A percentile compares a stretch with the other conserved stretches of the same genome.
Evolutionary conservation across 2,329 filamentous ascomycete genomes (phyloP).

Genomic region (Periconia macrospinosa): DNA sequence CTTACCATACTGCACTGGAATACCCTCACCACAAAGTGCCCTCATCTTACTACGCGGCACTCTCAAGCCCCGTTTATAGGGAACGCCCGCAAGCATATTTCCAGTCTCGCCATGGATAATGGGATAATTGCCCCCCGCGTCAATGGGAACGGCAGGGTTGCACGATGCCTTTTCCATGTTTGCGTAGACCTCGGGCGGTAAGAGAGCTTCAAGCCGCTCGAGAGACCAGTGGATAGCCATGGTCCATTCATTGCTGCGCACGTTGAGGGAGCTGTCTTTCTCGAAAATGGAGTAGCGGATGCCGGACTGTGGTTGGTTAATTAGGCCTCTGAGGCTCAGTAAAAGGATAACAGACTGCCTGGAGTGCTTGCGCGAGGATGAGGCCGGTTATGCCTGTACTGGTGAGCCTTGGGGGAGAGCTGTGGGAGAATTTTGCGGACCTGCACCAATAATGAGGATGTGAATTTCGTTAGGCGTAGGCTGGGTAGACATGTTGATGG

Average conservation of each 20-base stretch:
- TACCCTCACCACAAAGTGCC: slow-evolving; percentile 22
- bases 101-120: slow-evolving; percentile 31
- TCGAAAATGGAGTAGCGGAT: slow-evolving; percentile 24
- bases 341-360: no score
- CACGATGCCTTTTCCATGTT: slow-evolving; percentile 29
- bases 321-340: no score
- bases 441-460: no score
- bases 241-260: slow-evolving; percentile 35
- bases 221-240: slow-evolving; percentile 40
- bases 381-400: no score
- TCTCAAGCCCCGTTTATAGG: slow-evolving; percentile 28
- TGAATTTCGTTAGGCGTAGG: no score
- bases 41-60: slow-evolving; percentile 34
- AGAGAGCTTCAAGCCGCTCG: slow-evolving; percentile 17
- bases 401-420: no score
- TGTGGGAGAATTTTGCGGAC: no score
- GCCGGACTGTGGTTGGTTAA: slow-evolving; percentile 7
- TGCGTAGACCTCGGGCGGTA: slow-evolving; percentile 26
- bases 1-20: slow-evolving; percentile 3
- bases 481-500: no score
- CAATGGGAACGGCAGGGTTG: slow-evolving; percentile 27
- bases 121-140: slow-evolving; percentile 18
- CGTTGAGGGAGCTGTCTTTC: slow-evolving; percentile 16
- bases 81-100: slow-evolving; percentile 23
- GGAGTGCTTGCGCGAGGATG: no score